These are phyloP conservation scores for Dictyostelium brefeldianum DNA, from an alignment of 78 protist genomes.

Conservation along the genomic window DNA sequence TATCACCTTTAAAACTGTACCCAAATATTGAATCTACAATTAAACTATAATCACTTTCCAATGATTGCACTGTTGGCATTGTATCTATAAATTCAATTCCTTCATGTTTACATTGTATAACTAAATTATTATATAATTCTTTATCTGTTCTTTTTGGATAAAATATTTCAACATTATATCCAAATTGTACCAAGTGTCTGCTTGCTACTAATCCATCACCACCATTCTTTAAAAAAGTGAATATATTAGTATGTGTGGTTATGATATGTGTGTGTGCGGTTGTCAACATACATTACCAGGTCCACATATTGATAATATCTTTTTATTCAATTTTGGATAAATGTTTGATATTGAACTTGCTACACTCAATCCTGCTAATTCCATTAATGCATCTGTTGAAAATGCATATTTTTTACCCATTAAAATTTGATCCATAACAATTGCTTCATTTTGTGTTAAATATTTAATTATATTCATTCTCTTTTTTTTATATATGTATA, in stretches of 20 bases:
- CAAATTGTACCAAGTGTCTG: slow-evolving; percentile 90
- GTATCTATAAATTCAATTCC: slow-evolving; percentile 35
- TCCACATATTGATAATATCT: slow-evolving; percentile 70
- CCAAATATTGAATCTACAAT: slow-evolving; percentile 95
- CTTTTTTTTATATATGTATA: not conserved
- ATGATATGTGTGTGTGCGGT: not conserved
- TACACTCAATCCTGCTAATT: slow-evolving; percentile 68
- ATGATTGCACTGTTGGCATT: slow-evolving; percentile 11
- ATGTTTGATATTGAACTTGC: slow-evolving; percentile 10
- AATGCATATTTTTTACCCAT: slow-evolving; percentile 58
- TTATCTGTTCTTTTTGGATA: slow-evolving; percentile 88
- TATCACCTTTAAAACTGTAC: slow-evolving; percentile 89
- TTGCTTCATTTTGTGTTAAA: slow-evolving; percentile 61
- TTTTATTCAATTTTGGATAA: slow-evolving; percentile 17
- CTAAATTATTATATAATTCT: slow-evolving; percentile 54
- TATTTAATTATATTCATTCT: slow-evolving; percentile 31
- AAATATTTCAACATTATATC: slow-evolving; percentile 79
- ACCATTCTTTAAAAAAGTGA: slow-evolving; percentile 96
- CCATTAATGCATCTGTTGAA: slow-evolving; percentile 89
- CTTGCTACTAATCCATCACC: slow-evolving; percentile 96
- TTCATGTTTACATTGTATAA: slow-evolving; percentile 31
- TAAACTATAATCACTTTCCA: slow-evolving; percentile 44
- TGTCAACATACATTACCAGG: slow-evolving; percentile 59
- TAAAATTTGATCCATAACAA: slow-evolving; percentile 48
- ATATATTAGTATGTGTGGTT: not conserved